Conservation (phyloP, 345 rosid species). For the Eutrema heterophyllum region DNA sequence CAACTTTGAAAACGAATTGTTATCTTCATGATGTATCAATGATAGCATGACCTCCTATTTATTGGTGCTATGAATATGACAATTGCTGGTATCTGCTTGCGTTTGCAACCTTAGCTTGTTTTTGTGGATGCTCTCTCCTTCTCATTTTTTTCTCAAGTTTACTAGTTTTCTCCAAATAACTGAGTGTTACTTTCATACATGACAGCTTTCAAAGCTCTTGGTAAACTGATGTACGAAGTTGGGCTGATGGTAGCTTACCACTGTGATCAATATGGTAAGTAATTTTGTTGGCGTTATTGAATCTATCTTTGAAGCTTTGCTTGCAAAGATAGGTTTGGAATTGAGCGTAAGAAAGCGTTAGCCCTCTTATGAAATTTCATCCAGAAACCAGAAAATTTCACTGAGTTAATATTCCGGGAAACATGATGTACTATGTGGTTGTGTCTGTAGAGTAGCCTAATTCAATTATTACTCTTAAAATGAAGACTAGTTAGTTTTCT, state of each 20-base stretch:
- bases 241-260: conserved; percentile 84
- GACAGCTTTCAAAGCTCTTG: conserved; percentile 86
- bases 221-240: conserved; percentile 71
- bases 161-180: neutral
- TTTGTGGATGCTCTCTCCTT: neutral
- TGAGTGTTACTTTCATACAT: conserved; percentile 3
- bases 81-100: neutral
- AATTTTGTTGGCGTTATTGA: neutral
- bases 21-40: neutral
- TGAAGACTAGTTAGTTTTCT: neutral
- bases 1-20: neutral
- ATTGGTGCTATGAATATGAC: neutral
- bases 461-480: neutral
- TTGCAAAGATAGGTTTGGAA: neutral
- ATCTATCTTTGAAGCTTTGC: neutral
- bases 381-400: neutral
- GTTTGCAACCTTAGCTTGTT: neutral
- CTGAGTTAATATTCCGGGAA: neutral
- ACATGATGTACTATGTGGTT: neutral
- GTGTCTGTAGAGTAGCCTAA: neutral
- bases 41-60: neutral
- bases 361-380: neutral
- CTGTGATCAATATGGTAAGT: conserved; percentile 79
- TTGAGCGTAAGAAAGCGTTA: neutral
- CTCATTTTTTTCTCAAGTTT: neutral